A percentile compares a stretch with the other conserved stretches of the same genome.
These are phyloP conservation scores for Botrytis deweyae DNA, from an alignment of 2,329 filamentous ascomycete species.

Conservation along the genomic window DNA sequence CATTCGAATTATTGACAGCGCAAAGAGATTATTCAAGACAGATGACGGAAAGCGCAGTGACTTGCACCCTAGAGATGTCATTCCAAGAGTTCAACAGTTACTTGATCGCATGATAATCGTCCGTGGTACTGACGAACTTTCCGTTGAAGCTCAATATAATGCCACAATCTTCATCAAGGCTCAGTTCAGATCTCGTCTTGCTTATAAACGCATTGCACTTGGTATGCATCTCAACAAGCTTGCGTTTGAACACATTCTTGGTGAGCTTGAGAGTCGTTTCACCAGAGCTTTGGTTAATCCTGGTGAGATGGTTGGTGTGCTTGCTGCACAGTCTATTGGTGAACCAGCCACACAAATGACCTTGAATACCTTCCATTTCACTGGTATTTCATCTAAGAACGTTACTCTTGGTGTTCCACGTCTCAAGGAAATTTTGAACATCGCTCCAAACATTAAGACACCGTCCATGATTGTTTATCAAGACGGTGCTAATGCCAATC, in stretches of 20 bases:
- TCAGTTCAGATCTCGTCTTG: slow-evolving; percentile 81
- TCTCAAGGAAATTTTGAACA: slow-evolving; percentile 98
- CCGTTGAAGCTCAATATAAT: slow-evolving; percentile 80
- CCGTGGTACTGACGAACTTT: slow-evolving; percentile 79
- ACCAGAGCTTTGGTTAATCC: slow-evolving; percentile 81
- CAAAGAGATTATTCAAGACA: slow-evolving; percentile 87
- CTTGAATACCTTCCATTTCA: slow-evolving; percentile 99
- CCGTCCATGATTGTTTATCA: slow-evolving; percentile 95
- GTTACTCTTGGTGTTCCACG: slow-evolving; percentile 98
- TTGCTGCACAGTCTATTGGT: slow-evolving; percentile 97
- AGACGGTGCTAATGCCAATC: slow-evolving; percentile 60
- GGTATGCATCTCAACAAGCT: slow-evolving; percentile 84
- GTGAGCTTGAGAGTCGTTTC: slow-evolving; percentile 88
- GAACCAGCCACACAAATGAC: slow-evolving; percentile 99
- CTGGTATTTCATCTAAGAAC: slow-evolving; percentile 99
- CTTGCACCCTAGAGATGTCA: slow-evolving; percentile 81
- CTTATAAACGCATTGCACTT: slow-evolving; percentile 89
- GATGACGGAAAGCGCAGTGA: slow-evolving; percentile 84
- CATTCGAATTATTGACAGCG: slow-evolving; percentile 83
- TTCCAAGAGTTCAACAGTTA: slow-evolving; percentile 73
- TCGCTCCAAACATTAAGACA: slow-evolving; percentile 97
- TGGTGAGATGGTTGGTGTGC: slow-evolving; percentile 97
- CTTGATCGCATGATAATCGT: slow-evolving; percentile 80
- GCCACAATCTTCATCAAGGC: slow-evolving; percentile 92
- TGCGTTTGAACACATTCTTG: slow-evolving; percentile 88